phyloP scores from a whole-genome alignment of 2,329 filamentous ascomycete genomes.

The Botrytis galanthina region DNA sequence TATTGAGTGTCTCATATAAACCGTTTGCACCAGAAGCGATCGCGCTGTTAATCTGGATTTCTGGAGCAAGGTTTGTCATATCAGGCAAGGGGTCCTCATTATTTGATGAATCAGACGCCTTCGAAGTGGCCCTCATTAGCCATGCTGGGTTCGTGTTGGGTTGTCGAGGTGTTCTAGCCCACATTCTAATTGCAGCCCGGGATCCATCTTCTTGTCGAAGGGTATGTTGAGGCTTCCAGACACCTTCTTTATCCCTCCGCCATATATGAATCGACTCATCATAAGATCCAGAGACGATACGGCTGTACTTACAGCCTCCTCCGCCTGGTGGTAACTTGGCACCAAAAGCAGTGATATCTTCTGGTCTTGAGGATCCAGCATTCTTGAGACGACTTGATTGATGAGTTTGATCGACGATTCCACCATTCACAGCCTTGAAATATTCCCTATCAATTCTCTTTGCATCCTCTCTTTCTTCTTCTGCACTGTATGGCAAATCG shows the following conservation, averaged over 20 bases:
- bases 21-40: slow-evolving; percentile 51
- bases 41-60: slow-evolving; percentile 51
- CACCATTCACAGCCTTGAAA: slow-evolving; percentile 57
- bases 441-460: slow-evolving; percentile 71
- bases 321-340: slow-evolving; percentile 88
- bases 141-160: slow-evolving; percentile 13
- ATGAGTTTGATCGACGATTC: slow-evolving; percentile 35
- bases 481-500: slow-evolving; percentile 75
- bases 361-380: slow-evolving; percentile 70
- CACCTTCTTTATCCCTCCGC: slow-evolving; percentile 79
- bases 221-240: slow-evolving; percentile 76
- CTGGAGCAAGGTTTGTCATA: slow-evolving; percentile 36
- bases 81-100: background rate
- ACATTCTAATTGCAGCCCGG: slow-evolving; percentile 43
- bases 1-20: slow-evolving; percentile 36
- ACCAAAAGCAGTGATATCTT: slow-evolving; percentile 75
- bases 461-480: slow-evolving; percentile 72
- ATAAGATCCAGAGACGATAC: slow-evolving; percentile 97
- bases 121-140: background rate
- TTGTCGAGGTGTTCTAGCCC: background rate
- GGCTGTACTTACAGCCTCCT: slow-evolving; percentile 81
- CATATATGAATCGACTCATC: slow-evolving; percentile 95
- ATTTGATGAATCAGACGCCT: background rate
- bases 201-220: slow-evolving; percentile 73
- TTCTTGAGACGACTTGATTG: slow-evolving; percentile 41